These are phyloP conservation scores for Pseudoneurospora amorphoporcata DNA, from an alignment of 495 filamentous ascomycete genomes.

Conservation along the genomic window DNA sequence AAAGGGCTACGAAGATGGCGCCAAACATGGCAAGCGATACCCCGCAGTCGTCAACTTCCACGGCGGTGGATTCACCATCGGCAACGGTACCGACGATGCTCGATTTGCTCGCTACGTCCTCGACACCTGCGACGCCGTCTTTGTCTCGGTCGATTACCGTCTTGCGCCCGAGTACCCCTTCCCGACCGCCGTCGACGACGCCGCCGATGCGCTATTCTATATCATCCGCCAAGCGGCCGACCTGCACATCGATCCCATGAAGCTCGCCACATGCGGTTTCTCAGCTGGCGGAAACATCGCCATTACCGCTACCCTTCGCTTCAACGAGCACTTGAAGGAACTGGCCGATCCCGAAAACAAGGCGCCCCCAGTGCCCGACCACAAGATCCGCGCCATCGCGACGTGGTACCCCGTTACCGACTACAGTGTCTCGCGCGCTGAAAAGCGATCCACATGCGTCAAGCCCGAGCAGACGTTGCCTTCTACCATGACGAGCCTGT, in stretches of 20 bases:
- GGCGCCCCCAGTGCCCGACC: constrained; percentile 13
- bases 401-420: constrained; percentile 82
- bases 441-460: constrained; percentile 51
- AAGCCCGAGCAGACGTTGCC: constrained; percentile 67
- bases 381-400: constrained; percentile 36
- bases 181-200: constrained; percentile 66
- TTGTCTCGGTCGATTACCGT: constrained; percentile 65
- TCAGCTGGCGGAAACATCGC: constrained; percentile 80
- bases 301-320: constrained; percentile 65
- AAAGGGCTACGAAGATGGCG: constrained; percentile 43
- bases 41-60: constrained; percentile 68
- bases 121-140: constrained; percentile 45
- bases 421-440: constrained; percentile 63
- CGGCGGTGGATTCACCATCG: constrained; percentile 71
- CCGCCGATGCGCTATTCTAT: constrained; percentile 58
- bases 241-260: constrained; percentile 27
- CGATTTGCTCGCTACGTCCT: constrained; percentile 50
- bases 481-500: constrained; percentile 66
- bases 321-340: constrained; percentile 32
- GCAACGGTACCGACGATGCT: constrained; percentile 58
- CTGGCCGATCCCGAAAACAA: background rate
- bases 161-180: constrained; percentile 71
- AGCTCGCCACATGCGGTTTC: constrained; percentile 71
- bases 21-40: constrained; percentile 42
- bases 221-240: constrained; percentile 49